Base-by-base conservation (phyloP, 148 eudicot genomes). In the Fagopyrum esculentum region DNA sequence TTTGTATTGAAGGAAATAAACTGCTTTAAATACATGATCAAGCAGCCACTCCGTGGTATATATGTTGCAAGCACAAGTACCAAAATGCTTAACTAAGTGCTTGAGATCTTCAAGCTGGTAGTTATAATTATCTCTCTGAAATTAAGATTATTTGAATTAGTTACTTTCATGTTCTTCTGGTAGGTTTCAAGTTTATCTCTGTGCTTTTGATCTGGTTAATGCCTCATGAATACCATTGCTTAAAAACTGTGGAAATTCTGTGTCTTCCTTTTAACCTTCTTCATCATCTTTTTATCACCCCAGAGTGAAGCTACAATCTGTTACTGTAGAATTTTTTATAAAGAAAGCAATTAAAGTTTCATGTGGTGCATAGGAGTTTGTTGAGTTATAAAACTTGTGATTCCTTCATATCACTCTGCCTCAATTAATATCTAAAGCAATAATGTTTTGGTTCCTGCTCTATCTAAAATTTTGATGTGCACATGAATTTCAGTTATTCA, bases 81-180 rank as follows among this genome's bases (percentile, higher is more conserved):
- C n/a, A 12, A 3, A 30, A 15, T 61, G 44, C 44, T 61, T 63
- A 63, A 9, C 35, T 9, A 63, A 63, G 16, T 63, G 66, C 5
- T 30, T 63, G 69, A 63, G 16, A 63, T 63, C 44, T 63, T 63
- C 69, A 63, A 30, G 16, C 69, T 63, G 26, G 68, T 61, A 61
- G 40, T 9, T 61, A 61, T 61, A 30, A 43, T 30, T 63, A 29
- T 35, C 40, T 1, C 40, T 35, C 40, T 35, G 2, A 35, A 35
- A 35, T 35, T 35, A 35, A 35, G 40, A 35, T 57, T 57, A 2
- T 57, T 12, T 19, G 56, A 2, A 13, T 51, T 51, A 12, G 3
- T 11, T 51, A 51, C 12, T 51, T 51, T 51, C 17, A 51, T 11
- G 17, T 51, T 51, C 22, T 55, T 55, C 59, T 55, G 59, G 59